Percentiles rank a stretch among this genome's conserved stretches.
phyloP scores from a whole-genome alignment of 1,284 basidiomycete genomes.

The Mrakiaceae sp. region DNA sequence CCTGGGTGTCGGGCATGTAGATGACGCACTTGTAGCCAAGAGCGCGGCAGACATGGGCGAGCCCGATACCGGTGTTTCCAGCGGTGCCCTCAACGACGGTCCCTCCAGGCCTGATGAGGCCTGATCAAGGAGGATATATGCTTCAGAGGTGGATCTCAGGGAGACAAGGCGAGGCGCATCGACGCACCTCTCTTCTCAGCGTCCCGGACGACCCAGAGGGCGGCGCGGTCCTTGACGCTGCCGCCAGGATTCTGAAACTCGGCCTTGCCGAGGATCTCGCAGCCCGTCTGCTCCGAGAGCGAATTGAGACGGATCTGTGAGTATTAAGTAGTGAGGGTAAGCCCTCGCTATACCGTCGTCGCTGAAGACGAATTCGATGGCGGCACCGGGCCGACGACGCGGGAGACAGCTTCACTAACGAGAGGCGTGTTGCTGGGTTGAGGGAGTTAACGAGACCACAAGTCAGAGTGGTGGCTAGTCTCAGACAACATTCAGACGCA shows the following conservation, averaged over 20 bases:
- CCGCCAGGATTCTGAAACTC: conserved; percentile 99
- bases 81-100: conserved; percentile 97
- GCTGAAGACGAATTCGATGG: background rate
- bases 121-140: conserved; percentile 35
- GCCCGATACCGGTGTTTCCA: conserved; percentile 96
- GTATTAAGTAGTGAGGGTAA: background rate
- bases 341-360: background rate
- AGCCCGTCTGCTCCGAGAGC: conserved; percentile 81
- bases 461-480: background rate
- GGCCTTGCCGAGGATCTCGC: conserved; percentile 82
- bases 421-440: conserved; percentile 11
- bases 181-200: conserved; percentile 76
- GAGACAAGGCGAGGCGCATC: conserved; percentile 26
- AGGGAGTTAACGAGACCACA: background rate
- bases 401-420: background rate
- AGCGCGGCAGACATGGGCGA: conserved; percentile 87
- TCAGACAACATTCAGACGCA: background rate
- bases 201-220: conserved; percentile 75
- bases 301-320: conserved; percentile 13
- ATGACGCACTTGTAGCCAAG: conserved; percentile 97
- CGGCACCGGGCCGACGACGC: no score
- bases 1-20: conserved; percentile 96
- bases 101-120: conserved; percentile 67
- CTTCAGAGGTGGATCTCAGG: conserved; percentile 2
- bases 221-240: conserved; percentile 95